Evolutionary conservation across 768 basidiomycete species (phyloP).

Genomic region (Suillus brevipes): DNA sequence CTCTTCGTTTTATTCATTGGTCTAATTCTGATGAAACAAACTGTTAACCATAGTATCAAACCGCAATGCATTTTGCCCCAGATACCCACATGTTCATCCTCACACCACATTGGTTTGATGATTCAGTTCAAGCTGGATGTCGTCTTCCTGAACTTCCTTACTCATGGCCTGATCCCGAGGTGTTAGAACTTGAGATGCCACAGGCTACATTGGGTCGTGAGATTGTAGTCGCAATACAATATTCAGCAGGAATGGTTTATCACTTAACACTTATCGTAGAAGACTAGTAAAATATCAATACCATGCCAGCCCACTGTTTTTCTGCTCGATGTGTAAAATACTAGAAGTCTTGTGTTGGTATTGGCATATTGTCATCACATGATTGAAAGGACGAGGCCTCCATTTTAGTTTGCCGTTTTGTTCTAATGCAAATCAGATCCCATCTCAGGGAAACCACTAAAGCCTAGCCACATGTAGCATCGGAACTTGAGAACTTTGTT

Average conservation of each 20-base stretch:
- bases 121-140: slow-evolving; percentile 60
- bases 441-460: not conserved
- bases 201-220: slow-evolving; percentile 6
- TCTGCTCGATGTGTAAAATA: too few relatives aligned
- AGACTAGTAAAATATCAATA: too few relatives aligned
- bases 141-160: slow-evolving; percentile 56
- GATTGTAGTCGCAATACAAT: too few relatives aligned
- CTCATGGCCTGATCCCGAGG: slow-evolving; percentile 70
- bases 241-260: too few relatives aligned
- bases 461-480: not conserved
- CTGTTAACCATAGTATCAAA: slow-evolving; percentile 34
- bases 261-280: too few relatives aligned
- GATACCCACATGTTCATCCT: slow-evolving; percentile 63
- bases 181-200: slow-evolving; percentile 36
- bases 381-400: too few relatives aligned
- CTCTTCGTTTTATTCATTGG: not conserved
- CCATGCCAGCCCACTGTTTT: too few relatives aligned
- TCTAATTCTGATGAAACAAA: not conserved
- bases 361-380: too few relatives aligned
- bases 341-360: too few relatives aligned
- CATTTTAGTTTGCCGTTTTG: too few relatives aligned
- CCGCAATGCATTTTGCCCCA: slow-evolving; percentile 56
- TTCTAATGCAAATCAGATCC: too few relatives aligned
- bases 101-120: slow-evolving; percentile 92
- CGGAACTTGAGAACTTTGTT: too few relatives aligned